phyloP scores from a whole-genome alignment of 1,284 basidiomycete genomes.

The Moesziomyces sp. region DNA sequence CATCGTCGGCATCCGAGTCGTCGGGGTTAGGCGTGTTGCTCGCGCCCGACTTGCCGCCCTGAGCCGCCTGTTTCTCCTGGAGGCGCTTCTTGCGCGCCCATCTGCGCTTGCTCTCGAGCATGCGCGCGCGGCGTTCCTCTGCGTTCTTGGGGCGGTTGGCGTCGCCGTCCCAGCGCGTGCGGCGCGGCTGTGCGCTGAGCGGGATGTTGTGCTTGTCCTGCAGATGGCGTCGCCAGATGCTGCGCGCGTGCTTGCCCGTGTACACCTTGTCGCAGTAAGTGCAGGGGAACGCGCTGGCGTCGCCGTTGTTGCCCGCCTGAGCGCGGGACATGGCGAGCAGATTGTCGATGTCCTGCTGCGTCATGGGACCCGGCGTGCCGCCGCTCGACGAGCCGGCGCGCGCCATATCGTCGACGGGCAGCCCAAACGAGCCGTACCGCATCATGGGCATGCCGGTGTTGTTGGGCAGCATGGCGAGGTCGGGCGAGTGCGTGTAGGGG shows the following conservation, averaged over 20 bases:
- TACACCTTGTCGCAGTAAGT: slow-evolving; percentile 71
- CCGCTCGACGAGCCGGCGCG: slow-evolving; percentile 28
- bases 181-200: slow-evolving; percentile 70
- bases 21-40: slow-evolving; percentile 34
- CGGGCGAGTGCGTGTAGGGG: slow-evolving; percentile 18
- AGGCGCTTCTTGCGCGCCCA: slow-evolving; percentile 71
- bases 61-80: slow-evolving; percentile 56
- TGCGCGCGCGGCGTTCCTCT: slow-evolving; percentile 70
- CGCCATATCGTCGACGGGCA: slow-evolving; percentile 32
- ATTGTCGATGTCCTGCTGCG: slow-evolving; percentile 55
- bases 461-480: slow-evolving; percentile 24
- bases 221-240: slow-evolving; percentile 72
- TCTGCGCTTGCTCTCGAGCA: slow-evolving; percentile 71
- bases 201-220: slow-evolving; percentile 73
- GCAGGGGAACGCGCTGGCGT: slow-evolving; percentile 67
- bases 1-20: slow-evolving; percentile 30
- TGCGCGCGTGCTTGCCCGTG: slow-evolving; percentile 72
- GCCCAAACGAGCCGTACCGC: slow-evolving; percentile 35
- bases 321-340: slow-evolving; percentile 60
- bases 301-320: slow-evolving; percentile 46
- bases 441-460: slow-evolving; percentile 30
- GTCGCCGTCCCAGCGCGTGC: slow-evolving; percentile 73
- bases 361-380: slow-evolving; percentile 32
- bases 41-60: slow-evolving; percentile 25
- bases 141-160: slow-evolving; percentile 71